These are phyloP conservation scores for Mycena amicta DNA, from an alignment of 768 basidiomycete species.

Conservation along the genomic window DNA sequence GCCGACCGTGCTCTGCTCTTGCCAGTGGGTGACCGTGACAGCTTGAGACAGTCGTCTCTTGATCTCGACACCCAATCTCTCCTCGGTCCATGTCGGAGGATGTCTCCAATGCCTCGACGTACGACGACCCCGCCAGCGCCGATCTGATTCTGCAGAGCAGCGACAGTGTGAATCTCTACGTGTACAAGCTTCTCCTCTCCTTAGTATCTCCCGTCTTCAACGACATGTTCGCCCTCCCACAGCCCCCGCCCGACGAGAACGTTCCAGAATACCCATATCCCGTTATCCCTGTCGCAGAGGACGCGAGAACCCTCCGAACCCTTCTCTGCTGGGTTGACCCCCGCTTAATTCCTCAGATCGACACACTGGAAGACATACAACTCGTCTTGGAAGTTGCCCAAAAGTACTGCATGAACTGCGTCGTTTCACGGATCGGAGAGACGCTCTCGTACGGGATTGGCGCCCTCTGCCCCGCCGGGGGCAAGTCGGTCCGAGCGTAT, in stretches of 20 bases:
- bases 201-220: slow-evolving; percentile 29
- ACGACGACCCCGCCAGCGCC: slow-evolving; percentile 1
- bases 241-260: neutral
- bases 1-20: too few species aligned
- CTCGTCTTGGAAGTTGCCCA: slow-evolving; percentile 36
- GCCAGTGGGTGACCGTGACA: too few species aligned
- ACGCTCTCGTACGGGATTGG: slow-evolving; percentile 21
- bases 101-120: neutral
- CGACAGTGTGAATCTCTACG: slow-evolving; percentile 28
- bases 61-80: too few species aligned
- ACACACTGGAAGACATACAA: slow-evolving; percentile 37
- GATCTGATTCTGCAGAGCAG: slow-evolving; percentile 14
- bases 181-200: slow-evolving; percentile 25
- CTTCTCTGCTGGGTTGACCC: slow-evolving; percentile 42
- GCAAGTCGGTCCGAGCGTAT: slow-evolving; percentile 39
- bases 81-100: neutral
- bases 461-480: slow-evolving; percentile 24
- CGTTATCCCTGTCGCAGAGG: slow-evolving; percentile 31
- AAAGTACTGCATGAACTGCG: slow-evolving; percentile 41
- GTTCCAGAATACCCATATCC: slow-evolving; percentile 7
- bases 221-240: slow-evolving; percentile 30
- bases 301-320: slow-evolving; percentile 30
- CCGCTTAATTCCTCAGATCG: slow-evolving; percentile 33
- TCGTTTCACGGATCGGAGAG: slow-evolving; percentile 31
- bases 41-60: too few species aligned